Evolutionary conservation across 202 grass and related monocot species (phyloP), one percentile per base, ranked within the genome.

Genomic region (Schoenoplectus triqueter): DNA sequence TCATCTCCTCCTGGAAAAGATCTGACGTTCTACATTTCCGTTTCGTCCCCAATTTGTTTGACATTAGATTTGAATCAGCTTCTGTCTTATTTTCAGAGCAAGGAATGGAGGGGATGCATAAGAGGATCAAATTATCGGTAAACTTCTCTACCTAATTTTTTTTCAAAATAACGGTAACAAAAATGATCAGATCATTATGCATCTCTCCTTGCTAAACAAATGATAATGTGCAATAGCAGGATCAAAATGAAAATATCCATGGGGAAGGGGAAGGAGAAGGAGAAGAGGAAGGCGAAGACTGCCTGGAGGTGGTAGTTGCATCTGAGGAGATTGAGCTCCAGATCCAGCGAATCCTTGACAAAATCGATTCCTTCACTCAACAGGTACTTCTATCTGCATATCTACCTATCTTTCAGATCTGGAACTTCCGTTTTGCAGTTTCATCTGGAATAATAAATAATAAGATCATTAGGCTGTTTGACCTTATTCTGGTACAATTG

Each of bases 361-460:
- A 87, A 89, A 91, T 98, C 89, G 91, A 98, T 10, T 91, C 72
- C 84, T 95, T 90, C 92, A 98, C 95, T 42, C 91, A 92, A 14
- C 91, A 95, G 95, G 92, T 94, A 59, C 8, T 18, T 13, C 2
- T 4, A 78, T 41, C 20, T 56, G 9, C 49, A 39, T 52, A 82
- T 50, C 5, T 2, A 7, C 46, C 13, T 4, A 3, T 1, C 13
- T 6, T 62, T 11, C 46, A 42, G 47, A 65, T 59, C 70, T 54
- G 68, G 48, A 18, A 31, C 47, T 18, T 54, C 13, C 3, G 0
- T 17, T 46, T 7, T 63, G 59, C 63, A 55, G 2, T 45, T 55
- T 62, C 20, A 41, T 55, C 18, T 76, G 40, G 64, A 66, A 14
- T 59, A 59, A n/a, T 31, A n/a, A 15, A 14, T 2, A 15, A n/a